Percentiles rank a stretch among this genome's conserved stretches.
phyloP scores from a whole-genome alignment of 768 basidiomycete genomes.

The Strobilomyces confusus region DNA sequence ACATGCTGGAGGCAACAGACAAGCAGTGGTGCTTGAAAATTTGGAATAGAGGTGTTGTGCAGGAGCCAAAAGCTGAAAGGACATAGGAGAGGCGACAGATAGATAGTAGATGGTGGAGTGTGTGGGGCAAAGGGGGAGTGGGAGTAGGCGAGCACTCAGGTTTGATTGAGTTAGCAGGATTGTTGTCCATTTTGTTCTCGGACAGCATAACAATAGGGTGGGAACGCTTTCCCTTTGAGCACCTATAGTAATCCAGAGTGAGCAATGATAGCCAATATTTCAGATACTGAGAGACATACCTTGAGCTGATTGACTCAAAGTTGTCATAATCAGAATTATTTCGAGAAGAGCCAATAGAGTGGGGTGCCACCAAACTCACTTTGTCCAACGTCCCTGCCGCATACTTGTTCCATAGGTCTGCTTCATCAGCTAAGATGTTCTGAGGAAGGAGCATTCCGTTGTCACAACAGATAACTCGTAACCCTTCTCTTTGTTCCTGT shows the following conservation, averaged over 20 bases:
- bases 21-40: too few species aligned
- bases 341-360: slow-evolving; percentile 1
- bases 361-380: slow-evolving; percentile 38
- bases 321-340: slow-evolving; percentile 35
- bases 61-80: too few species aligned
- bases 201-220: too few species aligned
- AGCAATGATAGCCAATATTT: not conserved
- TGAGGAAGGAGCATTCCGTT: slow-evolving; percentile 21
- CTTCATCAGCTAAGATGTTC: slow-evolving; percentile 65
- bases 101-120: too few species aligned
- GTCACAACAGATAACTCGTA: slow-evolving; percentile 38
- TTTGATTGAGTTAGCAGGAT: too few species aligned
- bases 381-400: slow-evolving; percentile 59
- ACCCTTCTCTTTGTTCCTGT: slow-evolving; percentile 68
- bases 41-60: too few species aligned
- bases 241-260: slow-evolving; percentile 42
- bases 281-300: slow-evolving; percentile 38
- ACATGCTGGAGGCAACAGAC: too few species aligned
- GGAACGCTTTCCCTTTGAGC: slow-evolving; percentile 64
- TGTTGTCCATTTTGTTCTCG: too few species aligned
- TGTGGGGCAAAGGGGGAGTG: too few species aligned
- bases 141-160: too few species aligned
- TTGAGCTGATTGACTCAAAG: slow-evolving; percentile 76
- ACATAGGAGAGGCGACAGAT: too few species aligned
- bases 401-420: slow-evolving; percentile 67